Percentiles rank a stretch among this genome's conserved stretches.
These are phyloP conservation scores for Arachnomyces sp. DNA, from an alignment of 2,329 filamentous ascomycete genomes.

Conservation along the genomic window DNA sequence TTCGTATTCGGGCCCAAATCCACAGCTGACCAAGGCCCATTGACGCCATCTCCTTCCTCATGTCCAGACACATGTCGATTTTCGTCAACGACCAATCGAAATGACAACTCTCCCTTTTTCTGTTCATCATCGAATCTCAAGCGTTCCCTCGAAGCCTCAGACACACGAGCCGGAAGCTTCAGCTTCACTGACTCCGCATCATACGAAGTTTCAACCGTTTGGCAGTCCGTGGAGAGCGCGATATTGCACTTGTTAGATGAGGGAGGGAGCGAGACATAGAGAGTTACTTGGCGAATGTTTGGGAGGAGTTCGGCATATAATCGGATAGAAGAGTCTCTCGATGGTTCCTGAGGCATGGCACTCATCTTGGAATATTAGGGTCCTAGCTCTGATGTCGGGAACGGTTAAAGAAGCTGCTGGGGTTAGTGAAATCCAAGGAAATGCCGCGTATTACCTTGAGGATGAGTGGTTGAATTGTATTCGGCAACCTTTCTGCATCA, in stretches of 20 bases:
- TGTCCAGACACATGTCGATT: slow-evolving; percentile 6
- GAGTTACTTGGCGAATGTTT: slow-evolving; percentile 53
- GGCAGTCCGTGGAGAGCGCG: slow-evolving; percentile 28
- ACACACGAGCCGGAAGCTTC: slow-evolving; percentile 39
- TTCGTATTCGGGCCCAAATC: slow-evolving; percentile 26
- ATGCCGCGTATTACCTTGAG: too few species aligned
- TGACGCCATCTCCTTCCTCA: slow-evolving; percentile 23
- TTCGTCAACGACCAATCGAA: slow-evolving; percentile 47
- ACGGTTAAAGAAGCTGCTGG: too few species aligned
- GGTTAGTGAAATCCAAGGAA: too few species aligned
- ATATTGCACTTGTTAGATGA: slow-evolving; percentile 13
- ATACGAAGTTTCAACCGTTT: slow-evolving; percentile 26
- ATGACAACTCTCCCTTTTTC: slow-evolving; percentile 38
- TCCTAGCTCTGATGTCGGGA: too few species aligned
- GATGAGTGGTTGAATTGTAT: too few species aligned
- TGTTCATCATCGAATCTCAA: not conserved
- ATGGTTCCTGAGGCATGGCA: too few species aligned
- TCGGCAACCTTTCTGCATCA: too few species aligned
- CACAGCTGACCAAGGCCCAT: slow-evolving; percentile 32
- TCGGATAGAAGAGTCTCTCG: slow-evolving; percentile 15
- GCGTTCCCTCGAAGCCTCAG: slow-evolving; percentile 17
- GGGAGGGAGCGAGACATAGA: slow-evolving; percentile 45
- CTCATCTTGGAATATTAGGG: too few species aligned
- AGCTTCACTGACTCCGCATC: slow-evolving; percentile 31
- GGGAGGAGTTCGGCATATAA: slow-evolving; percentile 55